Evolutionary conservation across 2,329 filamentous ascomycete genomes (phyloP).

Genomic region (Penicillium sp.): DNA sequence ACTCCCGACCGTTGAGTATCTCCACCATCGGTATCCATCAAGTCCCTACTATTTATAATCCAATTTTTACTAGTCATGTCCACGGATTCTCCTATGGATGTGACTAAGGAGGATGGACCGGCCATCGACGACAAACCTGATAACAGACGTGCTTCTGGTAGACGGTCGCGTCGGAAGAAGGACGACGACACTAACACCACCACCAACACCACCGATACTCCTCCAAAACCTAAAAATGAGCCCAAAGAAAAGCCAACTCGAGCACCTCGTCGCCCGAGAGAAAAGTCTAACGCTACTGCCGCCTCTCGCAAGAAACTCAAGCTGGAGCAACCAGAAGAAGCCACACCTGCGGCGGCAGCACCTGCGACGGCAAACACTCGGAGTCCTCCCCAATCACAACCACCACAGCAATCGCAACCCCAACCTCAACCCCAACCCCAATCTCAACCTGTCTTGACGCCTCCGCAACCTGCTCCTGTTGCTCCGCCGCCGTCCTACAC

Average conservation of each 20-base stretch:
- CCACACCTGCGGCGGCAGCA: conserved; percentile 10
- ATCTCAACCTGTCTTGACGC: conserved; percentile 15
- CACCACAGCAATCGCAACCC: neutral
- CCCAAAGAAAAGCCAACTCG: conserved; percentile 26
- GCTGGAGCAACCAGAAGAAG: conserved; percentile 34
- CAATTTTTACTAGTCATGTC: conserved; percentile 23
- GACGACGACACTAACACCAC: conserved; percentile 33
- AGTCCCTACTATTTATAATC: conserved; percentile 1
- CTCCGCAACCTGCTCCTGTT: conserved; percentile 6
- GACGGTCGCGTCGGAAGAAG: conserved; percentile 44
- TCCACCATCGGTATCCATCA: neutral
- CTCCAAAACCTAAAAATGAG: conserved; percentile 32
- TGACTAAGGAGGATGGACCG: conserved; percentile 30
- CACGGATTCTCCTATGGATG: conserved; percentile 29
- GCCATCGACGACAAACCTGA: conserved; percentile 27
- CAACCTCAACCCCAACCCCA: conserved; percentile 1
- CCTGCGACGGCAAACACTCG: conserved; percentile 12
- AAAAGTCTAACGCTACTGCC: conserved; percentile 34
- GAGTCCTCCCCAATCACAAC: conserved; percentile 10
- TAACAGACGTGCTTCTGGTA: conserved; percentile 34
- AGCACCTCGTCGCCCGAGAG: conserved; percentile 33
- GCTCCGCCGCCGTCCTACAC: conserved; percentile 5
- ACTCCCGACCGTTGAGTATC: conserved; percentile 10
- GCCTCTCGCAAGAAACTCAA: conserved; percentile 51
- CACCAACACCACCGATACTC: conserved; percentile 23